Evolutionary conservation across 495 filamentous ascomycete species (phyloP).

Genomic region (Corynascus novoguineensis): DNA sequence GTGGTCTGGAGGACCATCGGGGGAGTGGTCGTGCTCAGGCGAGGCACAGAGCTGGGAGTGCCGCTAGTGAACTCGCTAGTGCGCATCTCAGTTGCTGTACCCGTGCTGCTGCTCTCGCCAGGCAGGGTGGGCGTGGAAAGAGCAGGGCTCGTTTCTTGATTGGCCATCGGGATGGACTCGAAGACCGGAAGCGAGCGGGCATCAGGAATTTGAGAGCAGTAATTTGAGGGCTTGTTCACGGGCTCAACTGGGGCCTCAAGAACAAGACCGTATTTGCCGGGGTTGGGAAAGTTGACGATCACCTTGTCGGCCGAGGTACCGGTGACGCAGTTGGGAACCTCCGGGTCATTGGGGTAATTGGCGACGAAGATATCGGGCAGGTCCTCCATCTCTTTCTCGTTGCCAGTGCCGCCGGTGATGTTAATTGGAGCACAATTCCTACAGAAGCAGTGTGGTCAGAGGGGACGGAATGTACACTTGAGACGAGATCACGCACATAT

Average conservation of each 20-base stretch:
- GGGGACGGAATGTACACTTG: background rate
- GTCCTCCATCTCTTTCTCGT: conserved; percentile 23
- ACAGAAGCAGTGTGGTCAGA: background rate
- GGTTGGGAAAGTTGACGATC: conserved; percentile 24
- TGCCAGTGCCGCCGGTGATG: conserved; percentile 40
- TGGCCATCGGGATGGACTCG: background rate
- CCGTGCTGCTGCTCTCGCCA: background rate
- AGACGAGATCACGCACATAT: conserved; percentile 32
- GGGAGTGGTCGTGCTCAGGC: background rate
- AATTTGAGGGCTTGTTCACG: background rate
- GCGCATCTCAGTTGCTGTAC: background rate
- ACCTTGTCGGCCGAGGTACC: conserved; percentile 17
- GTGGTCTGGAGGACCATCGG: background rate
- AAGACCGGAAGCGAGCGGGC: conserved; percentile 3
- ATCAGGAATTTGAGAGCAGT: conserved; percentile 11
- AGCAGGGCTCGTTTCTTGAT: background rate
- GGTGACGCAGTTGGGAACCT: conserved; percentile 14
- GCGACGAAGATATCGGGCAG: conserved; percentile 56
- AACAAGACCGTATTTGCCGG: conserved; percentile 20
- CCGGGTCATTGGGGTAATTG: conserved; percentile 39
- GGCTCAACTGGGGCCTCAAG: conserved; percentile 12
- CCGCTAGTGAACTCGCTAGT: background rate
- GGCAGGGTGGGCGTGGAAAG: background rate
- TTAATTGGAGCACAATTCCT: conserved; percentile 51
- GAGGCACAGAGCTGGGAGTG: background rate